These are phyloP conservation scores for Alternaria burnsii DNA, from an alignment of 2,329 filamentous ascomycete genomes.

Conservation along the genomic window DNA sequence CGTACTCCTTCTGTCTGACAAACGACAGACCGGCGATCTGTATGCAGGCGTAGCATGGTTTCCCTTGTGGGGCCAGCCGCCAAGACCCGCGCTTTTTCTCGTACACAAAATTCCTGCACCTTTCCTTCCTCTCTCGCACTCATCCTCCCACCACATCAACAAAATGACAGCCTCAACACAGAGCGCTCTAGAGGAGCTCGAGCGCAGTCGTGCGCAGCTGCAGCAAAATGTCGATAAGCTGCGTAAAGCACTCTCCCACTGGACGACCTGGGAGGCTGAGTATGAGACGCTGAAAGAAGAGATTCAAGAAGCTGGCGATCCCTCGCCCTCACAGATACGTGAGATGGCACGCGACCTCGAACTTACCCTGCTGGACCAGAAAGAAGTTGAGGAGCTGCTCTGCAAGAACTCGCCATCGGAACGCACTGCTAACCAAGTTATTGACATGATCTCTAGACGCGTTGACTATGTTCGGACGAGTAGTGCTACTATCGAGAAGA, in stretches of 20 bases:
- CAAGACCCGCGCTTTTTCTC: conserved; percentile 22
- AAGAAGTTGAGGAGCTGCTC: conserved; percentile 65
- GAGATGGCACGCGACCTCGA: conserved; percentile 66
- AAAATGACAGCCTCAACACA: conserved; percentile 41
- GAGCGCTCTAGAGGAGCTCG: conserved; percentile 71
- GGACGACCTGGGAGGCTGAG: conserved; percentile 90
- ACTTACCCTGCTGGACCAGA: conserved; percentile 69
- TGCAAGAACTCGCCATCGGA: conserved; percentile 55
- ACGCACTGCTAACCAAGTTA: conserved; percentile 69
- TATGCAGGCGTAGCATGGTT: conserved; percentile 15
- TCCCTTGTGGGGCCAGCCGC: conserved; percentile 29
- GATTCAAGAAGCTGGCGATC: conserved; percentile 60
- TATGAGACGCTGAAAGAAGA: conserved; percentile 91
- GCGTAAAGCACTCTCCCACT: conserved; percentile 79
- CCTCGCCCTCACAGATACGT: conserved; percentile 42
- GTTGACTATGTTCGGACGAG: conserved; percentile 92
- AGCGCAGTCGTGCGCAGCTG: conserved; percentile 76
- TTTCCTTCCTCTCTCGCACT: not conserved
- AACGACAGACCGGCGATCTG: not conserved
- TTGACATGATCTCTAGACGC: conserved; percentile 74
- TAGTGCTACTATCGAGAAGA: conserved; percentile 75
- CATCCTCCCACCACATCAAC: conserved; percentile 8
- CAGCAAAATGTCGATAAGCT: conserved; percentile 80
- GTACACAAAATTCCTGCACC: conserved; percentile 18
- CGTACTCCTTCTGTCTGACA: not conserved